Base-by-base conservation (phyloP, 352 stramenopile genomes). In the Pythium chondricola region DNA sequence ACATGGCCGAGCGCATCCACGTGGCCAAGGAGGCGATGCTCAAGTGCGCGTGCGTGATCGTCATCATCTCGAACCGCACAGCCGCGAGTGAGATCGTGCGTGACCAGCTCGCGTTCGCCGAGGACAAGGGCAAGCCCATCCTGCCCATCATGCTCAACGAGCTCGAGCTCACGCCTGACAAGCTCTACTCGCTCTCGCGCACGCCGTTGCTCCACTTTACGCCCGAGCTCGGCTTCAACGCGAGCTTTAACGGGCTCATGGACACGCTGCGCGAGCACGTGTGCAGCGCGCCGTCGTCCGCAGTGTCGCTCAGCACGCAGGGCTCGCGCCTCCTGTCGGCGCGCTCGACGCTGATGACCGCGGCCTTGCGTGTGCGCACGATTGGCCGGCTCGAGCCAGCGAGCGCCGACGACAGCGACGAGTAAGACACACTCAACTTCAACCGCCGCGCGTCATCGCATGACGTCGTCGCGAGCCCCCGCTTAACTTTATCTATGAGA, bases 51-150 rank as follows among this genome's bases (percentile, higher is more conserved):
- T 66, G 70, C 29, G 83, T 93, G 40, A 69, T 88, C 32, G 75
- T 88, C 3, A 65, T 93, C 24, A 50, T 93, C 18, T 88, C 81
- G 14, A 70, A 65, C 44, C 70, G 82, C 38, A 87, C 71, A 3
- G 62, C 67, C 33, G 58, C 63, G 43, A 86, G 65, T 43, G 81
- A 93, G 60, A 58, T 93, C n/a, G 68, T 93, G 14, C 76, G 81
- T 40, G 78, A 90, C 50, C 81, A 93, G 49, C 58, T 90, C 17
- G 79, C 78, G 41, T 89, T 90, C 43, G 81, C 81, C 8, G 81
- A 88, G 58, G 78, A 90, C 60, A 88, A 86, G 53, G 74, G 74
- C 20, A 65, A 64, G 13, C 63, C 72, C 0, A 88, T 93, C 47
- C 43, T 93, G 43, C 78, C 78, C 1, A 69, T 93, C 31, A 71